Evolutionary conservation across 371 early-diverging fungal species (phyloP), one percentile per base, ranked within the genome.

Genomic region (Nematocida minor): DNA sequence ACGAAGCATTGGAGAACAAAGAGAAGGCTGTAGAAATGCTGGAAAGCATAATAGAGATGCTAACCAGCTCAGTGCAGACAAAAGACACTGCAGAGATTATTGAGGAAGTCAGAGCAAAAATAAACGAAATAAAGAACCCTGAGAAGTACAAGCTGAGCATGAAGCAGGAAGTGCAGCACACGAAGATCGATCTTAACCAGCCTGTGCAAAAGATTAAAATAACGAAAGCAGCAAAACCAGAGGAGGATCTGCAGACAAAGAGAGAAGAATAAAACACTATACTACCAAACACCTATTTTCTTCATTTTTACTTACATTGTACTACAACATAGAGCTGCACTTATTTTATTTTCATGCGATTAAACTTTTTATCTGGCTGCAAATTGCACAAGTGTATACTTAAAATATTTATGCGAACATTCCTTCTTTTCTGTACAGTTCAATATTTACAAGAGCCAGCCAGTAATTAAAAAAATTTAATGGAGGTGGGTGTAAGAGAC

Each of bases 401-500:
- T n/a, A n/a, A n/a, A n/a, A n/a, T n/a, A n/a, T n/a, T n/a, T n/a
- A n/a, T n/a, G n/a, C n/a, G n/a, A n/a, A n/a, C n/a, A n/a, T n/a
- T n/a, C n/a, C n/a, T n/a, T n/a, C n/a, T n/a, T n/a, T n/a, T n/a
- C n/a, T n/a, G n/a, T n/a, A n/a, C n/a, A n/a, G n/a, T n/a, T n/a
- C n/a, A n/a, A n/a, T n/a, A n/a, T n/a, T n/a, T n/a, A n/a, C n/a
- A n/a, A n/a, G n/a, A n/a, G n/a, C n/a, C n/a, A n/a, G n/a, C n/a
- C n/a, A n/a, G n/a, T n/a, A n/a, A n/a, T 46, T 16, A 22, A 57
- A 57, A 54, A 66, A 62, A 27, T 74, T 57, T 53, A 42, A 63
- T 74, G 77, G 46, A 40, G 51, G 66, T 74, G 46, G 14, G 48
- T 29, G 63, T 42, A 40, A 46, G 32, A 42, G 64, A 74, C 49